Conservation (phyloP, 1,284 basidiomycete species). For the Cutaneotrichosporon sp. region DNA sequence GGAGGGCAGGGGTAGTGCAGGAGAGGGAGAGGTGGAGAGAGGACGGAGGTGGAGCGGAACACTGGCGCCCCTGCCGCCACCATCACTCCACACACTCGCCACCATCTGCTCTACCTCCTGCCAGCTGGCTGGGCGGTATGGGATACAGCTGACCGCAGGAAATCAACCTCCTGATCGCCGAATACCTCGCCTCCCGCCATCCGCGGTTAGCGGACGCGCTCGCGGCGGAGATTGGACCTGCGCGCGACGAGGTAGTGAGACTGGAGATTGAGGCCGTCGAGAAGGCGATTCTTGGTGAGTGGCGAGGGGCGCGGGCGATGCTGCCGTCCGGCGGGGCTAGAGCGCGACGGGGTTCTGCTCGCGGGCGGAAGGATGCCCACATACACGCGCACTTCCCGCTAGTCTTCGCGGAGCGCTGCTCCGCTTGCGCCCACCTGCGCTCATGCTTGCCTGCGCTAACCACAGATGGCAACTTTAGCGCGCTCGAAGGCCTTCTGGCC, state of each 20-base stretch:
- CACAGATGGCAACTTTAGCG: slow-evolving; percentile 56
- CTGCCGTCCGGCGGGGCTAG: too few species aligned
- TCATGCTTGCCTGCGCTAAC: not conserved
- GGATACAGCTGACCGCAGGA: slow-evolving; percentile 39
- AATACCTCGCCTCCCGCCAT: slow-evolving; percentile 55
- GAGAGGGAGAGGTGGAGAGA: too few species aligned
- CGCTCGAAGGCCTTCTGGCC: slow-evolving; percentile 52
- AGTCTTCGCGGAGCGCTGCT: too few species aligned
- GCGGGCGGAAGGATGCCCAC: too few species aligned
- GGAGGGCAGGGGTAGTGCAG: not conserved
- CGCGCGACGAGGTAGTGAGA: slow-evolving; percentile 34
- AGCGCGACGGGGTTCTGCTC: too few species aligned
- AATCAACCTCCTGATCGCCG: slow-evolving; percentile 51
- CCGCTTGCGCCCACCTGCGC: not conserved
- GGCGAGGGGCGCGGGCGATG: not conserved
- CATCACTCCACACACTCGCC: too few species aligned
- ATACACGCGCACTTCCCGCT: too few species aligned
- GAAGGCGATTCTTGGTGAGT: slow-evolving; percentile 51
- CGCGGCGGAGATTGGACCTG: slow-evolving; percentile 51
- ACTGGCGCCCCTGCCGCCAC: too few species aligned
- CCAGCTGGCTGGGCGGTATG: too few species aligned
- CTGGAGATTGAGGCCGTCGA: slow-evolving; percentile 52
- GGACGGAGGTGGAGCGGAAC: too few species aligned
- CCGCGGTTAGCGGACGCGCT: slow-evolving; percentile 50
- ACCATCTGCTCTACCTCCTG: not conserved